Evolutionary conservation across 140 eudicot genomes (phyloP), one percentile per base, ranked within the genome.

Genomic region (Erigeron philadelphicus): DNA sequence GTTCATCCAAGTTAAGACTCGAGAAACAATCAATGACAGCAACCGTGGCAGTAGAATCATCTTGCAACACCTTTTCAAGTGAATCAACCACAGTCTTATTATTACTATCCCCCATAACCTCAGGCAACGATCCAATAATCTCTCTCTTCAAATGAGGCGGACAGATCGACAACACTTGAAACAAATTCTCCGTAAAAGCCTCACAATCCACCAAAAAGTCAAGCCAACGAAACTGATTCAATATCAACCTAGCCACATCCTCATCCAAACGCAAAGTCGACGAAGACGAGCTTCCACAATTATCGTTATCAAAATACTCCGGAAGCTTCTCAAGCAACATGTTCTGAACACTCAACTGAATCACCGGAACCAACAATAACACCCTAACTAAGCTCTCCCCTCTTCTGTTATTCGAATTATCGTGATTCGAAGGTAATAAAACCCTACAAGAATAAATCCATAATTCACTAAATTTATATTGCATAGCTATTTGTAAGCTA

Each of bases 191-290:
- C 9, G 84, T 83, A 70, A 89, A 89, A 3, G 82, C 80, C 60
- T 82, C 81, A 16, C 85, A 81, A 70, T 86, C 85, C 25, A 84
- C 95, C 17, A 89, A 81, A 60, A 86, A 89, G 63, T 89, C 96
- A 68, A 89, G 96, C 96, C 96, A 89, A 21, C 91, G 79, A 46
- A 89, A 89, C 49, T 89, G 96, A 45, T 86, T 86, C 16, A 89
- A 79, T 69, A 89, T 84, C 79, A 89, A 69, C 84, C 90, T 84
- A 54, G 96, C 83, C 45, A 89, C 19, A 60, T 89, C 96, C 47
- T 86, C 96, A 18, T 88, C 85, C 67, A 85, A 66, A 17, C 85
- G 83, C 70, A 61, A 45, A 5, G 75, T 72, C 10, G 90, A 77
- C 0, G 62, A 48, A 55, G 82, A 58, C 19, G 61, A 63, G 41